A percentile compares a stretch with the other conserved stretches of the same genome.
Conservation (phyloP, 177 flowering plant species). For the Vitis hybrid region DNA sequence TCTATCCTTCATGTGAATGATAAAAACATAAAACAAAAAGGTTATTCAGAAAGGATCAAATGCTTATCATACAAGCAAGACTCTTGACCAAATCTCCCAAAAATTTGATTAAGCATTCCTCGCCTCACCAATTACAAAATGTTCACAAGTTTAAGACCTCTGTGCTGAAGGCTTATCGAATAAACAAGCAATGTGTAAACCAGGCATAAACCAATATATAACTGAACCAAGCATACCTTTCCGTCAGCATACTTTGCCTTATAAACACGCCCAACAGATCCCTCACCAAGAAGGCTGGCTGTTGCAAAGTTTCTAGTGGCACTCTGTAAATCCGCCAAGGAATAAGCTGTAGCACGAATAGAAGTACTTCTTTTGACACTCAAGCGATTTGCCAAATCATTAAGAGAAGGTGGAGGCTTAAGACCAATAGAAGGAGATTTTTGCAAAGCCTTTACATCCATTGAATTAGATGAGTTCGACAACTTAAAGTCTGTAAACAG, state of each 20-base stretch:
- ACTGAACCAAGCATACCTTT: slow-evolving; percentile 44
- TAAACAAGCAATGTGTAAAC: background rate
- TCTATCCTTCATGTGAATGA: no score
- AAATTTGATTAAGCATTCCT: no score
- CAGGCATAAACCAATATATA: background rate
- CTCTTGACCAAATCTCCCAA: no score
- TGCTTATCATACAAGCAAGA: no score
- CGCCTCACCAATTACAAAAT: no score
- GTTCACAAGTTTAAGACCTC: no score
- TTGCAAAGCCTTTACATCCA: slow-evolving; percentile 42
- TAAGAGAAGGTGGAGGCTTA: slow-evolving; percentile 41
- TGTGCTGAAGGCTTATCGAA: background rate
- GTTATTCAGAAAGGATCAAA: no score
- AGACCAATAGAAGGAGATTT: slow-evolving; percentile 43
- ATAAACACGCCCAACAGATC: slow-evolving; percentile 82
- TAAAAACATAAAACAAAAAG: no score
- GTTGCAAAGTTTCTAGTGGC: slow-evolving; percentile 70
- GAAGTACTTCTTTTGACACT: slow-evolving; percentile 46
- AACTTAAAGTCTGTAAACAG: slow-evolving; percentile 35
- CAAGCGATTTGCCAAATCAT: slow-evolving; percentile 46
- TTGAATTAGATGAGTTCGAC: slow-evolving; percentile 38
- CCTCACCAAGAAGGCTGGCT: slow-evolving; percentile 70
- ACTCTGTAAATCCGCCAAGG: slow-evolving; percentile 66
- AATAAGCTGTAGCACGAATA: slow-evolving; percentile 30
- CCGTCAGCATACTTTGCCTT: slow-evolving; percentile 76